Base-by-base conservation (phyloP, 2,329 filamentous ascomycete species). In the Cladosporium austrohemisphaericum region DNA sequence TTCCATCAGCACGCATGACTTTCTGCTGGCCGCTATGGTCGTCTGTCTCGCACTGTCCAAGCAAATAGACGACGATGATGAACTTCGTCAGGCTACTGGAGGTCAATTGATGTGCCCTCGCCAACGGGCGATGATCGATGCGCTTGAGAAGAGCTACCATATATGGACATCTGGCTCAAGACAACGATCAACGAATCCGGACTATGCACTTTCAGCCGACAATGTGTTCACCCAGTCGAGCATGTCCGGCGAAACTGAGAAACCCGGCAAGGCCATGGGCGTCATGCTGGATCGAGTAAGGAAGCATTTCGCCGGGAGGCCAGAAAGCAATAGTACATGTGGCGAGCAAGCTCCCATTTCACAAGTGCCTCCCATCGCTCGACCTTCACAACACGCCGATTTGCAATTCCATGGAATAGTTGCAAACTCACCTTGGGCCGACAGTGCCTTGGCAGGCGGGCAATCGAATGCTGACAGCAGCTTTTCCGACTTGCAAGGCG, bases 11-110 rank as follows among this genome's bases (percentile, higher is more conserved):
- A 71, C 70, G 1, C 70, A 74, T 36, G 71, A 75, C 50, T 78
- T 76, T 54, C 60, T 77, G 3, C 61, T 77, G 0, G 74, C 72
- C 3, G 71, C 72, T 9, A 76, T 73, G 64, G 60, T 77, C 8
- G 58, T 77, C 2, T 76, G 74, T 52, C 63, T 74, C 6, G 73
- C 74, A 48, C 52, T 77, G 1, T 57, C 55, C 6, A 54, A 60
- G 28, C 61, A 66, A 38, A 59, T 65, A 5, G 46, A 56, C 29
- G 50, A 51, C n/a, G 47, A 50, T 40, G 50, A 49, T n/a, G 23
- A 38, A 8, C 8, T 51, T 4, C 41, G 32, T 18, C 2, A n/a
- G 1, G 16, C 28, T 14, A 50, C 41, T 26, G 40, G 50, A 8
- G n/a, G 51, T 13, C 41, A 51, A 28, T 22, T 52, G 26, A 26